Evolutionary conservation across 352 stramenopile genomes (phyloP).

Genomic region (Detonula confervacea): DNA sequence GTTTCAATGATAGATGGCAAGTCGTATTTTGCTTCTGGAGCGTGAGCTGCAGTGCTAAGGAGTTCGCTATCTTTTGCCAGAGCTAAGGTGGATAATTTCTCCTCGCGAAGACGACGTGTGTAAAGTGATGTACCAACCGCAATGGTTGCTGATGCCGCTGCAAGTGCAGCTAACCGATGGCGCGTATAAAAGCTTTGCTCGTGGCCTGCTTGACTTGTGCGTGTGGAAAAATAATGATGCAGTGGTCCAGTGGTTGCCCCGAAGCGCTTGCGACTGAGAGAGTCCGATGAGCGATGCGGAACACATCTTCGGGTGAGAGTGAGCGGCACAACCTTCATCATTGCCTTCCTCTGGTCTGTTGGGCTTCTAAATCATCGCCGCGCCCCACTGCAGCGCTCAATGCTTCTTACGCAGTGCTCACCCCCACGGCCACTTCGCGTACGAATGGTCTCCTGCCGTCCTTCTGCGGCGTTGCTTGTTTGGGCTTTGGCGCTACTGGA

Average conservation of each 20-base stretch:
- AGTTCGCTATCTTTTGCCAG: constrained; percentile 29
- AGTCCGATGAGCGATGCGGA: not conserved
- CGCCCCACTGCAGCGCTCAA: too few species aligned
- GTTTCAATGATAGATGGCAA: constrained; percentile 36
- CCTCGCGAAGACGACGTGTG: constrained; percentile 20
- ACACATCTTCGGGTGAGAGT: too few species aligned
- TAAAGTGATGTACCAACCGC: constrained; percentile 34
- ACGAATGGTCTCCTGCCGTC: too few species aligned
- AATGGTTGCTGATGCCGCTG: constrained; percentile 6
- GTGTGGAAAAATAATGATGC: not conserved
- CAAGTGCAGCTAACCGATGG: not conserved
- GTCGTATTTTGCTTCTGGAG: constrained; percentile 18
- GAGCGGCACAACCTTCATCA: too few species aligned
- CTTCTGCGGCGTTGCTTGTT: too few species aligned
- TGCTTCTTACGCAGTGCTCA: too few species aligned
- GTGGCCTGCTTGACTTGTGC: not conserved
- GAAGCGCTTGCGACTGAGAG: too few species aligned
- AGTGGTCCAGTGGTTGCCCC: too few species aligned
- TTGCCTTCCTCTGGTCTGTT: too few species aligned
- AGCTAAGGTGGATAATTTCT: constrained; percentile 42
- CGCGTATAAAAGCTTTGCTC: not conserved
- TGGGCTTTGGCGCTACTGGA: too few species aligned
- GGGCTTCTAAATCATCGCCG: too few species aligned
- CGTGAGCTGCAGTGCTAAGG: not conserved
- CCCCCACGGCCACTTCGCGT: too few species aligned